A percentile compares a stretch with the other conserved stretches of the same genome.
Conservation (phyloP, 371 early-diverging fungal genomes). For the Mortierella sp. region DNA sequence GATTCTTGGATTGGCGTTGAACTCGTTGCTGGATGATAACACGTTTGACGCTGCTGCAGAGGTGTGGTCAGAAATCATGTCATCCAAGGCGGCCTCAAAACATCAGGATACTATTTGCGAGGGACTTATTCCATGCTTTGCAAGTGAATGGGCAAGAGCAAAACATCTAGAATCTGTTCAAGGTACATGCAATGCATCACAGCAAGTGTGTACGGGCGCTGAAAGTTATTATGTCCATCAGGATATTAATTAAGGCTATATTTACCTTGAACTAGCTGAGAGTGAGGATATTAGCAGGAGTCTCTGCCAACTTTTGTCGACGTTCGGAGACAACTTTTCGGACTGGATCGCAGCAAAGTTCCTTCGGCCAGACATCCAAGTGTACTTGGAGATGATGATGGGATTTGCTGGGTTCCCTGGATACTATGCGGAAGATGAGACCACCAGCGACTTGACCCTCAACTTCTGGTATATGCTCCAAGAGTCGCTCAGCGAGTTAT, state of each 20-base stretch:
- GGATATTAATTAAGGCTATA: not conserved
- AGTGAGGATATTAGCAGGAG: conserved; percentile 69
- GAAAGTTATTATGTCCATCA: not conserved
- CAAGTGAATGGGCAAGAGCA: conserved; percentile 64
- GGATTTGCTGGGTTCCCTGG: conserved; percentile 80
- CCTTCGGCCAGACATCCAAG: conserved; percentile 60
- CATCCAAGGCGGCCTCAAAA: conserved; percentile 49
- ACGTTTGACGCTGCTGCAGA: conserved; percentile 67
- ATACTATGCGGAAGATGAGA: conserved; percentile 79
- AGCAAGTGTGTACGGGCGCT: not conserved
- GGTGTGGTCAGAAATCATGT: conserved; percentile 70
- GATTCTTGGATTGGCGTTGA: conserved; percentile 61
- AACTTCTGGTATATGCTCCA: conserved; percentile 83
- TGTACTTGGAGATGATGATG: conserved; percentile 75
- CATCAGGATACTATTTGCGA: conserved; percentile 61
- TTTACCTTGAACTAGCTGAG: conserved; percentile 53
- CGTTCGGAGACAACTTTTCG: conserved; percentile 80
- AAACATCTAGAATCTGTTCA: conserved; percentile 63
- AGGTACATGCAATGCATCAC: conserved; percentile 44
- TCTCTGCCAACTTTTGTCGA: conserved; percentile 72
- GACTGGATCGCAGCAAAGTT: conserved; percentile 69
- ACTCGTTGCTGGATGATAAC: conserved; percentile 60
- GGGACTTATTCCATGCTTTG: conserved; percentile 67
- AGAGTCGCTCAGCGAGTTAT: conserved; percentile 67
- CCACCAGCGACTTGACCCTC: conserved; percentile 77